Conservation (phyloP, 352 stramenopile species). For the Phytophthora niederhauseri region DNA sequence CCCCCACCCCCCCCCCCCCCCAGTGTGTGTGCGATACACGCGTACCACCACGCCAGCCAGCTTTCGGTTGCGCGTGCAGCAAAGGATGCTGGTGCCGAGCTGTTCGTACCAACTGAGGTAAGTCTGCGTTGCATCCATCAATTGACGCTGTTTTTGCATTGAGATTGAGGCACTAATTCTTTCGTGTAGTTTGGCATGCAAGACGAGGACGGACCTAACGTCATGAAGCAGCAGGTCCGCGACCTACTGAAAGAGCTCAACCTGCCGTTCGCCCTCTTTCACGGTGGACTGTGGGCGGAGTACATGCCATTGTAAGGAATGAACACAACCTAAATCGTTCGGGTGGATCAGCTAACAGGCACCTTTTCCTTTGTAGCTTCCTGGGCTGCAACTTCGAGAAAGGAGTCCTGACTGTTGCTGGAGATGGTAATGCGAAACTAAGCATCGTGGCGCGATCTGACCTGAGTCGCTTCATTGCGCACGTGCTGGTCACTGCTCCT, state of each 20-base stretch:
- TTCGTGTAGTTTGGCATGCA: constrained; percentile 14
- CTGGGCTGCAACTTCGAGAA: constrained; percentile 29
- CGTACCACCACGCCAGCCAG: no score
- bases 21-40: no score
- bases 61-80: constrained; percentile 20
- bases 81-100: constrained; percentile 23
- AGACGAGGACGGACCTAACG: constrained; percentile 21
- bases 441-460: constrained; percentile 27
- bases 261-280: constrained; percentile 34
- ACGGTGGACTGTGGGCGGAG: constrained; percentile 32
- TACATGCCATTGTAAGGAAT: constrained; percentile 4
- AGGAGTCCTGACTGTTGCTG: constrained; percentile 25
- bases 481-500: constrained; percentile 23
- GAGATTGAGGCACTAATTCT: background rate
- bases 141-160: background rate
- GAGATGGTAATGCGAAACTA: constrained; percentile 25
- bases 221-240: constrained; percentile 28
- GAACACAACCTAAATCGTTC: no score
- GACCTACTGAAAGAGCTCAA: constrained; percentile 29
- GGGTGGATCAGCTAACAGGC: background rate
- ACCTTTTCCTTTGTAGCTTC: constrained; percentile 4
- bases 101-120: constrained; percentile 34
- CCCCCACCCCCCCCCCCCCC: no score
- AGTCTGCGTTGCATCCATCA: constrained; percentile 2
- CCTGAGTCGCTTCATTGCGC: constrained; percentile 31